These are phyloP conservation scores for Colletotrichum ledebouriae DNA, from an alignment of 2,329 filamentous ascomycete species.

Conservation along the genomic window DNA sequence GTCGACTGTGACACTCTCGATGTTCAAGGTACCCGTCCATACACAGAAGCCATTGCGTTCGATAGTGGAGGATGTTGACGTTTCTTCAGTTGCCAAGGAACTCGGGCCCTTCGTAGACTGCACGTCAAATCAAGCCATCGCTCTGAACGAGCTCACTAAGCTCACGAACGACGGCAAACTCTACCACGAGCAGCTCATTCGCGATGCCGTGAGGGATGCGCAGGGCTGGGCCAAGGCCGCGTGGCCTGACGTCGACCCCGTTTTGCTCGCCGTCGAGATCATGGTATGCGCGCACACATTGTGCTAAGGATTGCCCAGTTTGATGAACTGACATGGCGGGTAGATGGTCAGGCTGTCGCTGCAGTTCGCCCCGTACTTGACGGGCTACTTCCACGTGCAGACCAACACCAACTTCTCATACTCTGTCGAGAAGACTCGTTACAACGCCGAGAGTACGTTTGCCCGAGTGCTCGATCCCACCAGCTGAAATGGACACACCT, in stretches of 20 bases:
- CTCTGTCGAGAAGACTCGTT: conserved; percentile 61
- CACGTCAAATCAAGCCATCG: conserved; percentile 55
- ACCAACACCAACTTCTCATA: conserved; percentile 70
- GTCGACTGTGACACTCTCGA: conserved; percentile 56
- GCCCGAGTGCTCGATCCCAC: no score
- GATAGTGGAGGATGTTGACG: conserved; percentile 30
- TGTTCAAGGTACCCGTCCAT: conserved; percentile 46
- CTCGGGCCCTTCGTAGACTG: conserved; percentile 54
- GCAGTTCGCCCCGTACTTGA: conserved; percentile 62
- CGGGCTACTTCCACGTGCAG: conserved; percentile 69
- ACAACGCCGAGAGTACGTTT: conserved; percentile 63
- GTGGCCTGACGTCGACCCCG: conserved; percentile 46
- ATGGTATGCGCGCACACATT: conserved; percentile 55
- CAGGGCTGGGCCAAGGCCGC: conserved; percentile 40
- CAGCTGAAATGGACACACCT: background rate
- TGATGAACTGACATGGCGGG: conserved; percentile 8
- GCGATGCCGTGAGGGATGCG: conserved; percentile 47
- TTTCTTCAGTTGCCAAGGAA: conserved; percentile 47
- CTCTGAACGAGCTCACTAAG: conserved; percentile 50
- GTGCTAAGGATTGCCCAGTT: background rate
- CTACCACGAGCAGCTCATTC: conserved; percentile 49
- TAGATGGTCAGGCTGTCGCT: conserved; percentile 69
- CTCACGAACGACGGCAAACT: conserved; percentile 44
- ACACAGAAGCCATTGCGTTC: background rate
- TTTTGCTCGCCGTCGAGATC: conserved; percentile 68